phyloP scores from a whole-genome alignment of 345 rosid genomes.

The Lenwebbia sp. region DNA sequence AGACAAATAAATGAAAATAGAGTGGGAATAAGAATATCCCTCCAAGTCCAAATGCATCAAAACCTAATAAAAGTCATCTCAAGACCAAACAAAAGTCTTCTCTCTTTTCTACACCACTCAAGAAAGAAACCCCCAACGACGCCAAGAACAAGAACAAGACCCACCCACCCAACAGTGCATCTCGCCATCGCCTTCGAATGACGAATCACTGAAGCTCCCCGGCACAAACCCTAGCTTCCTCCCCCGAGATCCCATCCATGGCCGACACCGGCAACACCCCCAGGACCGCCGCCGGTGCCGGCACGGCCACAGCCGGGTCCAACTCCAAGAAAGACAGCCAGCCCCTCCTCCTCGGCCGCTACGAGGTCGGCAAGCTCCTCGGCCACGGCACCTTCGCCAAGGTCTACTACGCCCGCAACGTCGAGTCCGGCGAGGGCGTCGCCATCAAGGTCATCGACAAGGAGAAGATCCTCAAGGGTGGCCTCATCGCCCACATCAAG shows the following conservation, averaged over 20 bases:
- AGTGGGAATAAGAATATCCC: too few species aligned
- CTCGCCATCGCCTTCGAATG: not conserved
- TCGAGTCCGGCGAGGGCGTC: slow-evolving; percentile 34
- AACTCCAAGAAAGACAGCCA: slow-evolving; percentile 8
- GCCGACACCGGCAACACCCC: not conserved
- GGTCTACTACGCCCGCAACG: slow-evolving; percentile 63
- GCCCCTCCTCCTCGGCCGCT: slow-evolving; percentile 52
- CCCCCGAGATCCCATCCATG: not conserved
- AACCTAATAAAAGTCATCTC: too few species aligned
- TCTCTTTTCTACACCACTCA: too few species aligned
- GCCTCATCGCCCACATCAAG: slow-evolving; percentile 61
- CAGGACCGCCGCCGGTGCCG: not conserved
- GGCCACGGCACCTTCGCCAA: slow-evolving; percentile 91
- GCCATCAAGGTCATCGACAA: slow-evolving; percentile 88
- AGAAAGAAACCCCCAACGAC: too few species aligned
- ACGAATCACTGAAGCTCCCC: not conserved
- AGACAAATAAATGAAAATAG: too few species aligned
- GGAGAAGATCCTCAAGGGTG: slow-evolving; percentile 49
- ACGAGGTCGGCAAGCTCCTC: slow-evolving; percentile 61
- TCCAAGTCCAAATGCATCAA: too few species aligned
- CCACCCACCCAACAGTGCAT: not conserved
- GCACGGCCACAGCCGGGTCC: not conserved
- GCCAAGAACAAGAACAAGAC: not conserved
- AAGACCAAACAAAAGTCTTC: too few species aligned
- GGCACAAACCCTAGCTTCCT: not conserved